Base-by-base conservation (phyloP, 495 filamentous ascomycete species). In the Podospora comata region DNA sequence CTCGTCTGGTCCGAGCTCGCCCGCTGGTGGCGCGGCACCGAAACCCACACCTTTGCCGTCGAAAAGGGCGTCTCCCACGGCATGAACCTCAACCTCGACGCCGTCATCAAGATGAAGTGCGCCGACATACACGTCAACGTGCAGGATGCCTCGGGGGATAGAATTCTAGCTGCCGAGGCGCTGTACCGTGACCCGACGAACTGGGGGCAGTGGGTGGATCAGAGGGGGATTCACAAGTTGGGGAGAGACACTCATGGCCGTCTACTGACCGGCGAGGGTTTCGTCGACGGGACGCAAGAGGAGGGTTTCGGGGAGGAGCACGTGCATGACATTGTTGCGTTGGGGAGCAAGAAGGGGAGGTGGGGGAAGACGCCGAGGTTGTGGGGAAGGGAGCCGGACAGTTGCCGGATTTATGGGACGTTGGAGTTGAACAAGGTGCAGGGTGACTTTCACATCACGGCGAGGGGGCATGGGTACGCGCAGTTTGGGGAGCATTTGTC, bases 391-490 rank as follows among this genome's bases (percentile, higher is more conserved):
- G 70, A 72, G 68, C 70, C 67, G 55, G 84, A 81, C 80, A 92
- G 81, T 81, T 99, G 95, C 80, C 84, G 95, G 53, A 89, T 99
- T 62, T 99, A 86, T 74, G 95, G 95, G 1, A 94, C 88, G 68
- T 78, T 99, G 71, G 91, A 95, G 75, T 85, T 94, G 56, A 97
- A 98, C 74, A 96, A 95, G 78, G 95, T 99, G 61, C 94, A 97
- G 78, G 95, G 96, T 0, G 94, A 99, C 79, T 98, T 99, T 75
- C 95, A 99, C 75, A 96, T 99, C 72, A 99, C 94, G 15, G 96
- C 96, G 2, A 79, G 93, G 64, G 95, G 95, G 0, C 96, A 99
- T 80, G 95, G 95, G 11, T 99, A 99, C 79, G 83, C 83, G 72
- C 92, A 95, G 75, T 81, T 87, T 68, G 88, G 86, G 55, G 80